Base-by-base conservation (phyloP, 2,329 filamentous ascomycete species). In the Nemania serpens region DNA sequence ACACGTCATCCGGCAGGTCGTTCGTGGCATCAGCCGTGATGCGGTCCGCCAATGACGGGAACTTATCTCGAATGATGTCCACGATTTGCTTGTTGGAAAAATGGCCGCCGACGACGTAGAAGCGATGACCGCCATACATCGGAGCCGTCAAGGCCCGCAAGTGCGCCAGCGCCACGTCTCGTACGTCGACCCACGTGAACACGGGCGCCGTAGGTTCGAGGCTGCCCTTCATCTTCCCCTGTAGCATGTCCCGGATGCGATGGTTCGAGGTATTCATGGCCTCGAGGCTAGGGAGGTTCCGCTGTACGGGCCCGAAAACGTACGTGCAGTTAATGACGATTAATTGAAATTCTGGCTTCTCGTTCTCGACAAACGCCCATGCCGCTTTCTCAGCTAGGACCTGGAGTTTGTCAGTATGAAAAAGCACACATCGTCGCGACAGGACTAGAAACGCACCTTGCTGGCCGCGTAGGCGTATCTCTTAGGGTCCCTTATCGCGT, bases 251-350 rank as follows among this genome's bases (percentile, higher is more conserved):
- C 9, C 84, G 78, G 55, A 91, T 82, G 18, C 87, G 83, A 66
- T 87, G 82, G 72, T 92, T 93, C 13, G 88, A 91, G 1, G 88
- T 90, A 76, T 93, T 93, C 63, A 93, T 77, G 1, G 77, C 77
- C n/a, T 85, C 82, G 0, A 90, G 78, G 20, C 78, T 82, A 62
- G 86, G 82, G 2, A 92, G 79, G 65, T 87, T 86, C 66, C 88
- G 82, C 51, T 87, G 82, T 7, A 89, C 75, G 0, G 88, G 87
- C 0, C 88, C 88, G 42, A 89, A 82, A 0, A 87, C 85, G 57
- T 85, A 78, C 0, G 87, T 87, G 53, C 84, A 84, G 69, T 85
- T 85, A 67, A 90, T 84, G 5, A 84, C 85, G 11, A 82, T 77
- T 33, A 91, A 71, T 43, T 84, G 81, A 68, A 90, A 91, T 58